These are phyloP conservation scores for Annona squamosa DNA, from an alignment of 164 flowering plant genomes.

Conservation along the genomic window DNA sequence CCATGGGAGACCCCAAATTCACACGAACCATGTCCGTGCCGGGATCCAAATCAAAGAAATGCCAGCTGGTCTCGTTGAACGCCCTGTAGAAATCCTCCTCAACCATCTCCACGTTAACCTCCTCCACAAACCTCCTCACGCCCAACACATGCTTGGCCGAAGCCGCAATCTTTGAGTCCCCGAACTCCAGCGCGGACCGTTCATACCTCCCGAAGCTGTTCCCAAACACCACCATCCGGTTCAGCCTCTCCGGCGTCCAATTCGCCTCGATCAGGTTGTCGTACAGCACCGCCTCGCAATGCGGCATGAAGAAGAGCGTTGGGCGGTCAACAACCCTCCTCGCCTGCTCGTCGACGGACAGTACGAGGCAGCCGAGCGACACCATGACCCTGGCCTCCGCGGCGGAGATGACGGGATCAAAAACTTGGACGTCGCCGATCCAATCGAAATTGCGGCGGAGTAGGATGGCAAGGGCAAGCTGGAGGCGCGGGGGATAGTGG, in stretches of 20 bases:
- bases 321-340: conserved; percentile 48
- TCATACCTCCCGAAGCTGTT: conserved; percentile 64
- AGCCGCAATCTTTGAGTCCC: conserved; percentile 18
- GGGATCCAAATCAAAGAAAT: conserved; percentile 41
- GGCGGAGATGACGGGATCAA: conserved; percentile 73
- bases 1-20: neutral
- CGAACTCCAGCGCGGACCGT: conserved; percentile 24
- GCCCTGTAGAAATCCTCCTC: conserved; percentile 59
- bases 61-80: conserved; percentile 86
- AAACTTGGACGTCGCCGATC: conserved; percentile 67
- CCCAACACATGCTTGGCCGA: conserved; percentile 40
- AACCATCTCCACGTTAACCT: conserved; percentile 32
- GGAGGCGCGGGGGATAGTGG: conserved; percentile 56
- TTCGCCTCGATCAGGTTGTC: conserved; percentile 49
- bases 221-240: conserved; percentile 50
- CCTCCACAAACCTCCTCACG: conserved; percentile 34
- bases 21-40: conserved; percentile 9
- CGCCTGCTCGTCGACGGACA: conserved; percentile 65
- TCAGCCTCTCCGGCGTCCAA: conserved; percentile 32
- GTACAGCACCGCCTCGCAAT: conserved; percentile 71
- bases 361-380: conserved; percentile 52
- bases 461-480: conserved; percentile 66
- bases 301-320: conserved; percentile 86
- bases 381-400: conserved; percentile 54
- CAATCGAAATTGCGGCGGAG: conserved; percentile 55